These are phyloP conservation scores for Narthecium ossifragum DNA, from an alignment of 106 monocot species.

Conservation along the genomic window DNA sequence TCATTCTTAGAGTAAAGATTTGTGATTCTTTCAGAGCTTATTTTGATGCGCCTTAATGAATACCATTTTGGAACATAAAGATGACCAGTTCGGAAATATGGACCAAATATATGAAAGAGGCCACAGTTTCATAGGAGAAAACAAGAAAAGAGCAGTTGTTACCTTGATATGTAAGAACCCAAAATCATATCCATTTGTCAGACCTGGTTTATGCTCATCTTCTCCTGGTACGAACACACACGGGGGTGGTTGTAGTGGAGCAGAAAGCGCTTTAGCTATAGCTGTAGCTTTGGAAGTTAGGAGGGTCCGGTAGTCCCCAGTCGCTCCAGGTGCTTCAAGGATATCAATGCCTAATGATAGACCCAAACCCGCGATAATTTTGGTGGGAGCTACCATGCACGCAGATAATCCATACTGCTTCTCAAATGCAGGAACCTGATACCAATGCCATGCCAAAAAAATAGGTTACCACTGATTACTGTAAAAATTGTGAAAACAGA, in stretches of 20 bases:
- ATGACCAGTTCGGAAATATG: no score
- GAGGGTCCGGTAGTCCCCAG: slow-evolving; percentile 89
- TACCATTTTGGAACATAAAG: no score
- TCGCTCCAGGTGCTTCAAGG: slow-evolving; percentile 95
- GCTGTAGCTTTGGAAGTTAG: slow-evolving; percentile 82
- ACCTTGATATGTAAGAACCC: slow-evolving; percentile 99
- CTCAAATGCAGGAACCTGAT: slow-evolving; percentile 73
- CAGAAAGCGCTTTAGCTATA: slow-evolving; percentile 86
- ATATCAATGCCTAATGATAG: slow-evolving; percentile 88
- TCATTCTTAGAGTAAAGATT: no score
- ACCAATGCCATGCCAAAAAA: not conserved
- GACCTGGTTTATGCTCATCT: slow-evolving; percentile 65
- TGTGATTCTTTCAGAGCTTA: no score
- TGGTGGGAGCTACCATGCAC: slow-evolving; percentile 99
- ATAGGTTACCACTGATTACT: no score
- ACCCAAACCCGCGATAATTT: slow-evolving; percentile 95
- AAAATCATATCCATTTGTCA: slow-evolving; percentile 77
- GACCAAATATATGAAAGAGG: no score
- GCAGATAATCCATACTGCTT: slow-evolving; percentile 63
- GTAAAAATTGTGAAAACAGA: not conserved
- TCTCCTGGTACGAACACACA: slow-evolving; percentile 81
- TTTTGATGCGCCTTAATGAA: no score
- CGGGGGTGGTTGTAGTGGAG: slow-evolving; percentile 68
- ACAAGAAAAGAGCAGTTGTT: not conserved
- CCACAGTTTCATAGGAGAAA: no score